Conservation (phyloP, 257 asterid species). For the Plantago elongata region DNA sequence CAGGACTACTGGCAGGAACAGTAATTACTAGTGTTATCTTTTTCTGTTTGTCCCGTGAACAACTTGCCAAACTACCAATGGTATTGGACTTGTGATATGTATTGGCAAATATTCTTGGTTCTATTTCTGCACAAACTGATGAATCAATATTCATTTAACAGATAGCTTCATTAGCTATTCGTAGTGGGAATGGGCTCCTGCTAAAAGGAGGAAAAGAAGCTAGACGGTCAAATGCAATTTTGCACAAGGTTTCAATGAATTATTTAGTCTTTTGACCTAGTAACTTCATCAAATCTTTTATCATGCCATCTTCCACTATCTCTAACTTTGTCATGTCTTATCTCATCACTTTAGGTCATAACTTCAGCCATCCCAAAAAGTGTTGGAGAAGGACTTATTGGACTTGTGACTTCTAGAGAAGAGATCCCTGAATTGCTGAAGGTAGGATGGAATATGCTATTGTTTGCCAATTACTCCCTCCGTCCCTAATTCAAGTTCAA, state of each 20-base stretch:
- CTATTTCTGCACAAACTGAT: neutral
- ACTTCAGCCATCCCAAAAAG: constrained; percentile 66
- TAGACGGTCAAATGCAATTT: constrained; percentile 56
- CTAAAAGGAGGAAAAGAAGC: constrained; percentile 93
- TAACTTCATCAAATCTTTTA: neutral
- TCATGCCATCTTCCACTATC: constrained; percentile 7
- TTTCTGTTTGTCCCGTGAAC: too few relatives aligned
- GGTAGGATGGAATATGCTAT: constrained; percentile 32
- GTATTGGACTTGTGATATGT: neutral
- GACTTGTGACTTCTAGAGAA: constrained; percentile 74
- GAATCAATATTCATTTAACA: constrained; percentile 24
- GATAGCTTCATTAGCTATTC: constrained; percentile 81
- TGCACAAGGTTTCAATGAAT: constrained; percentile 52
- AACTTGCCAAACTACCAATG: too few relatives aligned
- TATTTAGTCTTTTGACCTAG: neutral
- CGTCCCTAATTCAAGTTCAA: too few relatives aligned
- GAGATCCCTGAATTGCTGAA: constrained; percentile 80
- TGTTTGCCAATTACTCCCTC: neutral
- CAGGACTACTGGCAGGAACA: too few relatives aligned
- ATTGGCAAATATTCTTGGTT: neutral
- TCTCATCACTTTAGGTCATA: constrained; percentile 43
- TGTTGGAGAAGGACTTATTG: constrained; percentile 67
- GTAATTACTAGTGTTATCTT: too few relatives aligned
- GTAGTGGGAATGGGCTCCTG: constrained; percentile 84
- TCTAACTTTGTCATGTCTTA: neutral